Conservation (phyloP, 148 eudicot genomes). For the Camellia japonica region DNA sequence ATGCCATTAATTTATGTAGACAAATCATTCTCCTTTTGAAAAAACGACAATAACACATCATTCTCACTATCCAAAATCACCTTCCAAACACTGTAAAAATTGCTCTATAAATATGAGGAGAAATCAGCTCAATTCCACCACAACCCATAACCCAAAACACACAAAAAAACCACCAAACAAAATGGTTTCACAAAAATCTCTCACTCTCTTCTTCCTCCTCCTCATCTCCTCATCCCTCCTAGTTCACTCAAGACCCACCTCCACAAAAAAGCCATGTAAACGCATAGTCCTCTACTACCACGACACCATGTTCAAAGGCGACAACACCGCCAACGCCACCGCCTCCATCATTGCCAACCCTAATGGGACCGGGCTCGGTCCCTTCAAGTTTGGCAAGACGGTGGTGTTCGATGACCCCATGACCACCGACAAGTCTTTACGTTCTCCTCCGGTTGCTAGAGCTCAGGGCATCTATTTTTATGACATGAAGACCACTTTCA, state of each 20-base stretch:
- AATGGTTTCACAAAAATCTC: background rate
- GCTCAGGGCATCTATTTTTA: constrained; percentile 45
- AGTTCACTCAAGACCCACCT: background rate
- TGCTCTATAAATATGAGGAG: constrained; percentile 5
- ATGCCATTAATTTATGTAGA: too few species aligned
- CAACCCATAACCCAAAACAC: background rate
- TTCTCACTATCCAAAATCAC: too few species aligned
- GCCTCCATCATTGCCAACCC: constrained; percentile 16
- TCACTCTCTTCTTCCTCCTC: constrained; percentile 4
- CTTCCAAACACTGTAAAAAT: background rate
- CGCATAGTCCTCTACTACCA: constrained; percentile 29
- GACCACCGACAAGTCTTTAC: constrained; percentile 22
- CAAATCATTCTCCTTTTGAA: too few species aligned
- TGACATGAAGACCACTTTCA: constrained; percentile 24
- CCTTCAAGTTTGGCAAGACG: constrained; percentile 26
- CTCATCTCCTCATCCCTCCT: background rate
- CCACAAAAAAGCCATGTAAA: constrained; percentile 26
- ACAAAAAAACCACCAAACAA: background rate
- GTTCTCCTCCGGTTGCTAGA: constrained; percentile 26
- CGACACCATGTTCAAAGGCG: constrained; percentile 29
- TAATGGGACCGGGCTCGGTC: constrained; percentile 1
- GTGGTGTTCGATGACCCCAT: constrained; percentile 39
- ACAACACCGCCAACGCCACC: constrained; percentile 25
- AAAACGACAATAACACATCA: too few species aligned
- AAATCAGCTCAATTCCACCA: background rate